Conservation (phyloP, 176 grass and related monocot genomes). For the Oryza coarctata region DNA sequence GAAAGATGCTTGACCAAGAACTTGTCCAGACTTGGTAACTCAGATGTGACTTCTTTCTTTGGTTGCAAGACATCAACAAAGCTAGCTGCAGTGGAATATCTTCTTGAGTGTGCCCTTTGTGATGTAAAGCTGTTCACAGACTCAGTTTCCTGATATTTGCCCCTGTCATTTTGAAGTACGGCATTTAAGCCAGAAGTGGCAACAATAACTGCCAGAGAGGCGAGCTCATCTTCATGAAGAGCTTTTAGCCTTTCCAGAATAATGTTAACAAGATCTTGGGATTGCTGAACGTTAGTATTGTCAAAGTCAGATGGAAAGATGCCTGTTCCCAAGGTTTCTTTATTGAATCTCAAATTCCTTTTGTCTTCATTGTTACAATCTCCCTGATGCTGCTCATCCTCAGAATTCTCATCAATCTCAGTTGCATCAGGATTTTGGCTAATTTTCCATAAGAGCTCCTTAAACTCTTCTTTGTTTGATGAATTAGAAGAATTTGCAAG, state of each 20-base stretch:
- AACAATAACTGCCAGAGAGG: conserved; percentile 85
- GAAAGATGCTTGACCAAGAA: conserved; percentile 81
- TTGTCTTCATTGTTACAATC: conserved; percentile 12
- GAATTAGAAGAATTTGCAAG: conserved; percentile 57
- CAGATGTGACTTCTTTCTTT: conserved; percentile 47
- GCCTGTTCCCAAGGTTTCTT: conserved; percentile 22
- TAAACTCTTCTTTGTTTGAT: conserved; percentile 69
- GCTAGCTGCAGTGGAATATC: conserved; percentile 46
- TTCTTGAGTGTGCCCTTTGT: conserved; percentile 37
- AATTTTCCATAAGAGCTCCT: conserved; percentile 70
- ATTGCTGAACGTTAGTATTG: conserved; percentile 24
- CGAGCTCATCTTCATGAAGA: conserved; percentile 77
- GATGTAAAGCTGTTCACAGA: background rate
- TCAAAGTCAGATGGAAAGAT: conserved; percentile 41
- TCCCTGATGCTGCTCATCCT: conserved; percentile 16
- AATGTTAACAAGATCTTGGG: conserved; percentile 47
- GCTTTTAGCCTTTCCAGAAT: conserved; percentile 79
- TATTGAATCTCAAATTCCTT: conserved; percentile 18
- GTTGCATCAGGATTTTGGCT: conserved; percentile 74
- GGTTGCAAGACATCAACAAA: conserved; percentile 44
- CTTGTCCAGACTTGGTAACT: conserved; percentile 84
- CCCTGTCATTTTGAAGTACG: conserved; percentile 62
- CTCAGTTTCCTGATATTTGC: conserved; percentile 36
- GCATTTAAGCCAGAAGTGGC: conserved; percentile 90
- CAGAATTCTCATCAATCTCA: conserved; percentile 42